phyloP scores from a whole-genome alignment of 495 filamentous ascomycete genomes.

The Physcia stellaris region DNA sequence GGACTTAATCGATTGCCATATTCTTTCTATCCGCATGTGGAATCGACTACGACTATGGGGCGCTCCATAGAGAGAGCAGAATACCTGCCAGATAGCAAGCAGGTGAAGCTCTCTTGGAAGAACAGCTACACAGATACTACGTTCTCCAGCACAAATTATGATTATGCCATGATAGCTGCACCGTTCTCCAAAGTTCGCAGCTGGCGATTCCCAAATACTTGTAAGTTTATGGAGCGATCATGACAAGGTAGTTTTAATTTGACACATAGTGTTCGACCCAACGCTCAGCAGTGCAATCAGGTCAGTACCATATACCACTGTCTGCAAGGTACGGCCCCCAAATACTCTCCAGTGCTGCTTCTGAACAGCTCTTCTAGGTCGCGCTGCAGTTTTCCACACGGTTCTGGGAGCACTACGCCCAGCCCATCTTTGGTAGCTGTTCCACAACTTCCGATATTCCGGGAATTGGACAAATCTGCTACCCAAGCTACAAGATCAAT shows the following conservation, averaged over 20 bases:
- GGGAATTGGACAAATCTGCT: conserved; percentile 45
- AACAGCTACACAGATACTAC: conserved; percentile 25
- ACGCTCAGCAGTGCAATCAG: conserved; percentile 44
- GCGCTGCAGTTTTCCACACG: conserved; percentile 47
- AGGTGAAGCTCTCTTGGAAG: conserved; percentile 35
- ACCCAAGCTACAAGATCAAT: conserved; percentile 51
- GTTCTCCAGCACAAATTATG: conserved; percentile 38
- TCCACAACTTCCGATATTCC: conserved; percentile 38
- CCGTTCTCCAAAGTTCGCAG: conserved; percentile 46
- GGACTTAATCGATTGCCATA: conserved; percentile 44
- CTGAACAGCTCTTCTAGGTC: conserved; percentile 14
- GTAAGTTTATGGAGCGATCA: conserved; percentile 1
- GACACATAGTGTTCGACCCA: conserved; percentile 24
- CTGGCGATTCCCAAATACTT: conserved; percentile 32
- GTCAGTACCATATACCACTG: conserved; percentile 39
- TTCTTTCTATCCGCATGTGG: conserved; percentile 47
- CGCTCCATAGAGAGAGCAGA: conserved; percentile 33
- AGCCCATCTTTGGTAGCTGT: conserved; percentile 52
- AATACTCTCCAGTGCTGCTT: neutral
- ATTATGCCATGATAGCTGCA: conserved; percentile 50
- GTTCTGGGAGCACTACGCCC: conserved; percentile 53
- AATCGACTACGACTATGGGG: conserved; percentile 38
- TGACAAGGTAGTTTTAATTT: conserved; percentile 3
- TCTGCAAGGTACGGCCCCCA: conserved; percentile 36
- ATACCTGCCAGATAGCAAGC: conserved; percentile 26